Evolutionary conservation across 129 eudicot species (phyloP), one percentile per base, ranked within the genome.

Genomic region (Artemisia annua): DNA sequence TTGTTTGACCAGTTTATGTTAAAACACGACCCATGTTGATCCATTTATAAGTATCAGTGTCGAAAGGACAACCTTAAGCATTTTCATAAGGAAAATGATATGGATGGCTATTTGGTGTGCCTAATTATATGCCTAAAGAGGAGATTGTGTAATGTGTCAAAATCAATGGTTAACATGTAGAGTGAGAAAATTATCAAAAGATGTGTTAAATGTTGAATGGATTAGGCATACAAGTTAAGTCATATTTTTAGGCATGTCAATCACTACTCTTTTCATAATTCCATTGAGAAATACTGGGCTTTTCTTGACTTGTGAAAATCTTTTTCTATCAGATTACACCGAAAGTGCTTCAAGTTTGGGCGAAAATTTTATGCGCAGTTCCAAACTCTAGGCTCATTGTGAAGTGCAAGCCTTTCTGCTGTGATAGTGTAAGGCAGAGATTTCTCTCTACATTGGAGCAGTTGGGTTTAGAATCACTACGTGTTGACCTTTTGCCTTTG

Each of bases 351-450:
- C 86, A 86, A 90, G 96, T 93, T 49, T 93, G 97, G 98, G 97
- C 97, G 58, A 87, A 84, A 76, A 87, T 93, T 52, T 79, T 93
- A 58, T 87, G 89, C 46, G 96, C 98, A 18, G 95, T 93, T 62
- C 98, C 98, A 61, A 87, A 89, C 65, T 89, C 98, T 71, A 89
- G 98, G 59, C 97, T 93, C 67, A 88, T 93, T 62, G 92, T 93
- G 53, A 93, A 93, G 75, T 93, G 98, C 74, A 93, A 93, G 79
- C 98, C 98, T 63, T 93, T 93, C 74, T 89, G 95, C 85, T 89
- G 95, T 79, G 98, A 93, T 22, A 93, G 88, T 79, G 83, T 93
- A 67, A 87, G 90, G 66, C 90, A 86, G 76, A 83, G 86, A 79
- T 93, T 93, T 80, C 91, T 93, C 35, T 72, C 92, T 14, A 87